Base-by-base conservation (phyloP, 345 rosid species). In the Salix caprea region DNA sequence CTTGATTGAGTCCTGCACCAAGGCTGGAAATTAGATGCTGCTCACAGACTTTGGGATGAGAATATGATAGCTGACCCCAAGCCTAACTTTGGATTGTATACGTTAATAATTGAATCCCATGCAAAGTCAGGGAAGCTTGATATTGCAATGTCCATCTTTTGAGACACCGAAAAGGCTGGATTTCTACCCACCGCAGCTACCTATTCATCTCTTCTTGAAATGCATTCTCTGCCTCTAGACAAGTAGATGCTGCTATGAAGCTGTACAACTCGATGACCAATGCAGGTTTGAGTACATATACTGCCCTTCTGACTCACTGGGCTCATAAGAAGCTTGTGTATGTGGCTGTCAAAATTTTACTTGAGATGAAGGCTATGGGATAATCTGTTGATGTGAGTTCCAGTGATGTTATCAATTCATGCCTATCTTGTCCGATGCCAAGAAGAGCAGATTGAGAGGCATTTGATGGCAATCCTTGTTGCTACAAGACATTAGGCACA, bases 101-200 rank as follows among this genome's bases (percentile, higher is more conserved):
- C 99, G 0, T 54, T 89, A 89, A 90, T 96, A 52, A 87, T 89
- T 70, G 99, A 94, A 78, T 90, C 99, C 75, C 98, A 92, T 82
- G 98, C 97, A 5, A 94, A 96, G 81, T 91, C 99, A 1, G 99
- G 98, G 80, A 96, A 96, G 86, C 99, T 94, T 39, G 97, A 96
- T 77, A 82, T 84, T 72, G 97, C 99, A 67, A 90, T 90, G 91
- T 89, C 97, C 44, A 82, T 90, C 52, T 96, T 91, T 52, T 83
- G 82, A 56, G 97, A 96, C 65, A 94, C 92, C 98, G 99, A 94
- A 84, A 94, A 84, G 84, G 94, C 97, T 69, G 99, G 99, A 58
- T 96, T 92, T 77, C 85, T 90, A 70, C 97, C 99, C 6, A 92
- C 98, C 36, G 92, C 97, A 4, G 92, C 99, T 4, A 94, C 99